Percentiles rank a stretch among this genome's conserved stretches.
phyloP scores from a whole-genome alignment of 75 land plant genomes.

The Pseudotsuga menziesii region DNA sequence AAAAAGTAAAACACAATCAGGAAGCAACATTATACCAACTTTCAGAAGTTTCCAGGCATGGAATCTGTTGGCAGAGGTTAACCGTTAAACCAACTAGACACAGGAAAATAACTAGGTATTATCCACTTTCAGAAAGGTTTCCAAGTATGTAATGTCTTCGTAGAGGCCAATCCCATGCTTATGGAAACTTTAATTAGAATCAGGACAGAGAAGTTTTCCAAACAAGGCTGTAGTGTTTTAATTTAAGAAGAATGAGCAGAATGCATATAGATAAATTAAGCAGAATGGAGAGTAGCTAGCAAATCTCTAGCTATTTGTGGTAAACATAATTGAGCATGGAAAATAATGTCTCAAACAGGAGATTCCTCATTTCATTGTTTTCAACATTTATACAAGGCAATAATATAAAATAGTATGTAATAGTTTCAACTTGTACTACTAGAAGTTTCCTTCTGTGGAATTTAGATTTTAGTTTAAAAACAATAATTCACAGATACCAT shows the following conservation, averaged over 20 bases:
- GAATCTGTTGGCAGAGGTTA: not conserved
- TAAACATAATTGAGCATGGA: not conserved
- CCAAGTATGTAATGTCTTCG: too few species aligned
- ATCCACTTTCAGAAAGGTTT: too few species aligned
- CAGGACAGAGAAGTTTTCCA: not conserved
- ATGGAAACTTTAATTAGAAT: not conserved
- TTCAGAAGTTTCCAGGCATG: not conserved
- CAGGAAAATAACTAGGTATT: too few species aligned
- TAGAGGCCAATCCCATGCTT: not conserved
- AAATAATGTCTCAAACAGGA: not conserved
- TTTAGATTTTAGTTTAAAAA: not conserved
- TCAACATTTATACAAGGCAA: not conserved
- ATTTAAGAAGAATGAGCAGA: not conserved
- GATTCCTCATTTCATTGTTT: not conserved
- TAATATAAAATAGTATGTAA: not conserved
- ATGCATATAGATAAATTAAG: not conserved
- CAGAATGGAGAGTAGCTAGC: not conserved
- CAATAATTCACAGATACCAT: not conserved
- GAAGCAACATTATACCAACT: not conserved
- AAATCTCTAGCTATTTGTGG: not conserved
- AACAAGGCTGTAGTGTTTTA: not conserved
- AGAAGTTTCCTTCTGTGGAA: not conserved
- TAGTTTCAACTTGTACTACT: not conserved
- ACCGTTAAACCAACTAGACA: not conserved
- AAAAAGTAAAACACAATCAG: not conserved